Evolutionary conservation across 2,329 filamentous ascomycete species (phyloP).

Genomic region (Colletotrichum sp.): DNA sequence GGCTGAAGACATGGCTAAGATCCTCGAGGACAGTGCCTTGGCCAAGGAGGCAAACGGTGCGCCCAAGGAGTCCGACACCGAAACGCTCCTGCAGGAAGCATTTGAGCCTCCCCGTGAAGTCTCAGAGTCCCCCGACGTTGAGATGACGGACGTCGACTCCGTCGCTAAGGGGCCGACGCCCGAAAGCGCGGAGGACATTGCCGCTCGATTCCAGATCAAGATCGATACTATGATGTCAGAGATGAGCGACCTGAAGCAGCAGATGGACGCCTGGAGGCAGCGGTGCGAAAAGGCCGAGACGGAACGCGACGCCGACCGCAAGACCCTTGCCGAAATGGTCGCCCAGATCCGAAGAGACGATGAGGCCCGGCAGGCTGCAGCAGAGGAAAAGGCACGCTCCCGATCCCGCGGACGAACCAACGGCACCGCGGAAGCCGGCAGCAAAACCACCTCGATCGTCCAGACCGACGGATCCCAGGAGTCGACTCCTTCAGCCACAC

Average conservation of each 20-base stretch:
- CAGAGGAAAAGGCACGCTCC: constrained; percentile 43
- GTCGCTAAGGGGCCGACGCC: constrained; percentile 27
- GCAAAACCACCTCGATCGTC: neutral
- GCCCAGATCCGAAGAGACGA: constrained; percentile 77
- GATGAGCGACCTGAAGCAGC: constrained; percentile 80
- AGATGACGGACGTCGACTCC: constrained; percentile 23
- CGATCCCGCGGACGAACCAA: constrained; percentile 31
- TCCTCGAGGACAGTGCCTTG: constrained; percentile 63
- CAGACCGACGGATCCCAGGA: neutral
- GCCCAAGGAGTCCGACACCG: constrained; percentile 38
- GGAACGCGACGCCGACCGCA: constrained; percentile 74
- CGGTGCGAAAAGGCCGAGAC: constrained; percentile 82
- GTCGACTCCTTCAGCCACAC: constrained; percentile 8
- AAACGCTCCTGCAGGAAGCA: constrained; percentile 48
- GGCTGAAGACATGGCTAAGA: constrained; percentile 82
- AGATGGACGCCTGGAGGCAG: constrained; percentile 78
- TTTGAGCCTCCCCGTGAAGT: constrained; percentile 49
- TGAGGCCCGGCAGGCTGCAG: constrained; percentile 52
- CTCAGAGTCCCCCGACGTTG: constrained; percentile 26
- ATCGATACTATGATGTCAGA: constrained; percentile 80
- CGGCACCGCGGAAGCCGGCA: constrained; percentile 5
- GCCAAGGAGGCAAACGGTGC: constrained; percentile 41
- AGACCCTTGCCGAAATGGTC: constrained; percentile 87
- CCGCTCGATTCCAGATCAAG: constrained; percentile 65
- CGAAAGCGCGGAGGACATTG: constrained; percentile 40